Evolutionary conservation across 176 grass and related monocot species (phyloP), one percentile per base, ranked within the genome.

Genomic region (Oryza glumipatula): DNA sequence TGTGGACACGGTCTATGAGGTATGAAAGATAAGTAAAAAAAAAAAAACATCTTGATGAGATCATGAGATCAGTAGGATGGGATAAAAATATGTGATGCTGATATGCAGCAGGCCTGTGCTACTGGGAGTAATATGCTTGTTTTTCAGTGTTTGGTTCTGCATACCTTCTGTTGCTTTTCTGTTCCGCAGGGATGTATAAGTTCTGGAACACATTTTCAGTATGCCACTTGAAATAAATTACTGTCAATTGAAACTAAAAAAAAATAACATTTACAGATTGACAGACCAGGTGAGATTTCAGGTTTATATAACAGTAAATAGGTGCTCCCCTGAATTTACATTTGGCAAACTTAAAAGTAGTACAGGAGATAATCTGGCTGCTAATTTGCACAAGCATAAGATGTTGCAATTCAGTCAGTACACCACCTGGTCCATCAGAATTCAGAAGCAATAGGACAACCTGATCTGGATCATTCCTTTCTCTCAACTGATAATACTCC

Each of bases 1-100:
- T 64, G 66, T 64, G 66, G 12, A 9, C 36, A 47, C 11, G 70
- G 9, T 83, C 56, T 23, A 73, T 65, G 24, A 79, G 67, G 24
- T 63, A 45, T 11, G 56, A 26, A 26, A 76, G 81, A 67, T 72
- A 86, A 82, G 79, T 56, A 77, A 35, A 73, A 35, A 68, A 73
- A 35, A 68, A 32, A 32, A 1, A 2, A 32, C 79, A 64, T 89
- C 76, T 82, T 58, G 26, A 11, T 24, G 68, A 75, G 35, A 38
- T 45, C 66, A 36, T 36, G 22, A 61, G 35, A 84, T 58, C 74
- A 45, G 65, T 14, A 70, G 21, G 41, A 64, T 75, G 75, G 26
- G n/a, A 13, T 32, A 32, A 24, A 44, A 24, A 24, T 73, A 63
- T 64, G 68, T 58, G 60, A 83, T 61, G 19, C 6, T 61, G 46